phyloP scores from a whole-genome alignment of 805 yeast genomes.

The Naumovozyma castellii region DNA sequence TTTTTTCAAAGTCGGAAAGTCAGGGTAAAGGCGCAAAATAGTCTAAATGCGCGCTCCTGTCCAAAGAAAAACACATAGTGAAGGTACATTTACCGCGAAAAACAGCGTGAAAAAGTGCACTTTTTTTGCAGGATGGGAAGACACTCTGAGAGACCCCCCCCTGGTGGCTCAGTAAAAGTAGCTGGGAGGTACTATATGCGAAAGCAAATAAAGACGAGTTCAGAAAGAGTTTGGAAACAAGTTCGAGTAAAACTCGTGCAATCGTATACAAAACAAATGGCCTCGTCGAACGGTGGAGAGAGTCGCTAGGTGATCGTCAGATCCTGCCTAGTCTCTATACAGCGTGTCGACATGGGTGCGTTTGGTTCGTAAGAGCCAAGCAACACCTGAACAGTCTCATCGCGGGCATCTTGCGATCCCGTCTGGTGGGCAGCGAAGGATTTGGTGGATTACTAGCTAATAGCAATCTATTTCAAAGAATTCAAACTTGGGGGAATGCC shows the following conservation, averaged over 20 bases:
- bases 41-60: not conserved
- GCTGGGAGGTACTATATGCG: conserved; percentile 22
- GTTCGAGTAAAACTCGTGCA: conserved; percentile 20
- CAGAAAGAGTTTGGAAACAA: conserved; percentile 25
- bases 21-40: not conserved
- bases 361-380: conserved; percentile 3
- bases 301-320: conserved; percentile 28
- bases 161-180: conserved; percentile 2
- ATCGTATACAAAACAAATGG: conserved; percentile 19
- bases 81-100: not conserved
- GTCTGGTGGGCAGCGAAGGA: conserved; percentile 29
- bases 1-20: no score
- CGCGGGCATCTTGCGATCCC: conserved; percentile 27
- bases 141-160: not conserved
- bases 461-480: conserved; percentile 24
- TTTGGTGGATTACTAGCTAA: conserved; percentile 29
- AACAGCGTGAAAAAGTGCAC: not conserved
- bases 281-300: conserved; percentile 29
- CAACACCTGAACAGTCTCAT: conserved; percentile 27
- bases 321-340: conserved; percentile 24
- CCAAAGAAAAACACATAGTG: not conserved
- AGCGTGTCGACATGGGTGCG: conserved; percentile 25
- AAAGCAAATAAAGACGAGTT: conserved; percentile 24
- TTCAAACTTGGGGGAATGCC: conserved; percentile 25
- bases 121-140: not conserved